Evolutionary conservation across 768 basidiomycete genomes (phyloP).

Genomic region (Leccinum variicolor): DNA sequence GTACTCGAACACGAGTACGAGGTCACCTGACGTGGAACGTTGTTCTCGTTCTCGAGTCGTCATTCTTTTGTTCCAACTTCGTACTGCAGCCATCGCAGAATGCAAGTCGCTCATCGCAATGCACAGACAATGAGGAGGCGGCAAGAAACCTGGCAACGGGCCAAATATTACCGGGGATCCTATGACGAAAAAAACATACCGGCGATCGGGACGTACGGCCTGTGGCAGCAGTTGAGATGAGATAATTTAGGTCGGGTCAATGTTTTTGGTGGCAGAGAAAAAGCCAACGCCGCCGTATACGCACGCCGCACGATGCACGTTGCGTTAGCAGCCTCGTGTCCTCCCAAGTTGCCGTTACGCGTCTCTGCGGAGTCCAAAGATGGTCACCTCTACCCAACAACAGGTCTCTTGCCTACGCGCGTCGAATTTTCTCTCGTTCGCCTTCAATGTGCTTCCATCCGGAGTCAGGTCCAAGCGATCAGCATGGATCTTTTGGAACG

Average conservation of each 20-base stretch:
- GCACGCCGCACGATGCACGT: constrained; percentile 14
- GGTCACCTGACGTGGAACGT: not conserved
- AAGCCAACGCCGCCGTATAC: constrained; percentile 14
- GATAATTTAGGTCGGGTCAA: constrained; percentile 6
- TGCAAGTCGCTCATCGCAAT: not conserved
- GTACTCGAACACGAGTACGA: not conserved
- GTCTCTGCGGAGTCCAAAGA: constrained; percentile 21
- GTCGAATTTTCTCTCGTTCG: not conserved
- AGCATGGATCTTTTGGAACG: constrained; percentile 2
- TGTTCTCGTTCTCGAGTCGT: not conserved
- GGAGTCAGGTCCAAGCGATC: constrained; percentile 4
- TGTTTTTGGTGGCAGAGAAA: constrained; percentile 2
- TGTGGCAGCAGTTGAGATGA: constrained; percentile 13
- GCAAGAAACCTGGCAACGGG: not conserved
- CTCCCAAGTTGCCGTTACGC: constrained; percentile 15
- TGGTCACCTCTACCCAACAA: not conserved
- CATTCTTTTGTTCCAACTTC: not conserved
- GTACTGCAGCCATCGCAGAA: not conserved
- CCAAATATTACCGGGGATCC: no score
- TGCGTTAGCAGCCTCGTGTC: constrained; percentile 25
- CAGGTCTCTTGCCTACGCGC: not conserved
- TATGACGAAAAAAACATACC: constrained; percentile 9
- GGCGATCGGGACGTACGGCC: not conserved
- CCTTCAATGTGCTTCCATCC: not conserved
- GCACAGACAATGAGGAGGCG: not conserved